Conservation (phyloP, 495 filamentous ascomycete species). For the Aspergillus bertholletiae region DNA sequence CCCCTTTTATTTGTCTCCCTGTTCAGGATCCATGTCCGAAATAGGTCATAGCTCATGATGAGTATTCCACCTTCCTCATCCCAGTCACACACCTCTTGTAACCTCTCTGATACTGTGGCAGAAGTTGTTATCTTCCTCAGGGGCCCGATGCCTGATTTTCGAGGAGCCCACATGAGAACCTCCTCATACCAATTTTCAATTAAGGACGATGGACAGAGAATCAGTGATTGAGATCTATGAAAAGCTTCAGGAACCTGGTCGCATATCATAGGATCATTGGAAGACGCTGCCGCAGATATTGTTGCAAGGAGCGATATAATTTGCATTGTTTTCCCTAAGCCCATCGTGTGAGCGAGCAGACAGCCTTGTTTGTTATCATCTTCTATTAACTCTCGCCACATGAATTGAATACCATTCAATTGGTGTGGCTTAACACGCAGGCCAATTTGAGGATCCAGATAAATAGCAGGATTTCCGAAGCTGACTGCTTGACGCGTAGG, state of each 20-base stretch:
- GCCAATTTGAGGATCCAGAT: slow-evolving; percentile 46
- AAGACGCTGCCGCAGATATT: slow-evolving; percentile 61
- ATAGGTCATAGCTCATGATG: slow-evolving; percentile 68
- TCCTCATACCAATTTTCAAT: slow-evolving; percentile 85
- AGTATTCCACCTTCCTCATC: slow-evolving; percentile 64
- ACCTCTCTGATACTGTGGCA: slow-evolving; percentile 28
- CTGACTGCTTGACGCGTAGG: slow-evolving; percentile 60
- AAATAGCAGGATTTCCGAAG: slow-evolving; percentile 60
- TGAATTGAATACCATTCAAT: slow-evolving; percentile 71
- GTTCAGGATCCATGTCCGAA: slow-evolving; percentile 47
- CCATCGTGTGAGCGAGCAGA: slow-evolving; percentile 89
- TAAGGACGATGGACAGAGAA: slow-evolving; percentile 73
- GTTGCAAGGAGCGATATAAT: slow-evolving; percentile 76
- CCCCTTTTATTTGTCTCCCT: slow-evolving; percentile 20
- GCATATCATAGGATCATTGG: slow-evolving; percentile 49
- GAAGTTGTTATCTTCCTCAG: slow-evolving; percentile 46
- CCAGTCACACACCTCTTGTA: slow-evolving; percentile 54
- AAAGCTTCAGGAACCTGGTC: slow-evolving; percentile 66
- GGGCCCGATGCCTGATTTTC: slow-evolving; percentile 41
- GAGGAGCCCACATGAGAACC: slow-evolving; percentile 63
- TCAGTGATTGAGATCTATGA: slow-evolving; percentile 58
- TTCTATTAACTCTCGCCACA: slow-evolving; percentile 81
- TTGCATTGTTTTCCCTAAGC: slow-evolving; percentile 92
- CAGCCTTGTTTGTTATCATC: slow-evolving; percentile 63
- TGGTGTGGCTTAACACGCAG: slow-evolving; percentile 56